Evolutionary conservation across 1,284 basidiomycete genomes (phyloP).

Genomic region (Tilletia indica): DNA sequence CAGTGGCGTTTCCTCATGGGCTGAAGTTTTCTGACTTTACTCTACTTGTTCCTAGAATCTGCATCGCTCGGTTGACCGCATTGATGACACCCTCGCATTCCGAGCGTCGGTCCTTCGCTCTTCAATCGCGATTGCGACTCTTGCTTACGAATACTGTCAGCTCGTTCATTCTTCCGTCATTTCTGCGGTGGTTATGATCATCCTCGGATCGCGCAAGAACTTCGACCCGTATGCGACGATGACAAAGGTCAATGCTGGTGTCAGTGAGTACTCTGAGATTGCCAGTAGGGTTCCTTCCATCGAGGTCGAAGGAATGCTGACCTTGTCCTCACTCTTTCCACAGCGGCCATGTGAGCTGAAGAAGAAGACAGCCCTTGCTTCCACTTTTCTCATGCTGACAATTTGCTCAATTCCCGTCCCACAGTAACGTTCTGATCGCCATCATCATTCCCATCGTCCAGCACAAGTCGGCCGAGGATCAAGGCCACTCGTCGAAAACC

Average conservation of each 20-base stretch:
- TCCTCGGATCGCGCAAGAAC: not conserved
- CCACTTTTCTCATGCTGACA: not conserved
- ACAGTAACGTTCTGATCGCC: conserved; percentile 12
- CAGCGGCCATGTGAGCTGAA: conserved; percentile 9
- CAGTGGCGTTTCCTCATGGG: not conserved
- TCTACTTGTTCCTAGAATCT: conserved; percentile 3
- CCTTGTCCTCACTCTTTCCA: not conserved
- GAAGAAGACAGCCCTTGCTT: not conserved
- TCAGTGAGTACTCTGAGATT: conserved; percentile 11
- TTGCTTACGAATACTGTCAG: not conserved
- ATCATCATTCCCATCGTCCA: conserved; percentile 13
- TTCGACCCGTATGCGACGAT: not conserved
- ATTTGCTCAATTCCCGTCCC: not conserved
- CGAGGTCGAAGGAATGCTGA: not conserved
- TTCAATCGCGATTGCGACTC: not conserved
- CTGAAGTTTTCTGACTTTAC: too few species aligned
- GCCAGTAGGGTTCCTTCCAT: not conserved
- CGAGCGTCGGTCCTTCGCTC: not conserved
- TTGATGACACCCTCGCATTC: conserved; percentile 8
- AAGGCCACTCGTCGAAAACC: not conserved
- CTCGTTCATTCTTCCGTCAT: conserved; percentile 13
- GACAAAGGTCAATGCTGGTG: conserved; percentile 14
- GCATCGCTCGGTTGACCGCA: not conserved
- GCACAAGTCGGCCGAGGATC: not conserved
- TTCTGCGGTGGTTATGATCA: conserved; percentile 8